These are phyloP conservation scores for Trichophaea hybrida DNA, from an alignment of 2,329 filamentous ascomycete genomes.

Conservation along the genomic window DNA sequence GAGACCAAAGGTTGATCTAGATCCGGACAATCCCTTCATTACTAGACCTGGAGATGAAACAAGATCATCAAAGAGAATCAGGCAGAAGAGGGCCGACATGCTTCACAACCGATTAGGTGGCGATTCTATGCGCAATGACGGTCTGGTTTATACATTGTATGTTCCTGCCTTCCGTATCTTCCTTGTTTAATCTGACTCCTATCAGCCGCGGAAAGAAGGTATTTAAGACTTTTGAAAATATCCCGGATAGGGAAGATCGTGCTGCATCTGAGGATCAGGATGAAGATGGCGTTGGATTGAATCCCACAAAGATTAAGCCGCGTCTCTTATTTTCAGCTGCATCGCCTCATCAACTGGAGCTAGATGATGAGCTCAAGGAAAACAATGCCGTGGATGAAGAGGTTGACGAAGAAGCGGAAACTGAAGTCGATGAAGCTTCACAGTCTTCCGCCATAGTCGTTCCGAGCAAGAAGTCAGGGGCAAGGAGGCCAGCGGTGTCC, in stretches of 20 bases:
- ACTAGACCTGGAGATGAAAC: conserved; percentile 33
- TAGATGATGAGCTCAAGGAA: not conserved
- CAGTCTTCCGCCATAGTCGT: not conserved
- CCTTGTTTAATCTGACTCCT: conserved; percentile 44
- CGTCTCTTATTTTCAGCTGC: not conserved
- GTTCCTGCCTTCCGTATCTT: conserved; percentile 31
- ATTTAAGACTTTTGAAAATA: conserved; percentile 50
- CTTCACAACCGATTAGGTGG: conserved; percentile 47
- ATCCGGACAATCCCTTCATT: conserved; percentile 58
- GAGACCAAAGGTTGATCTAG: conserved; percentile 52
- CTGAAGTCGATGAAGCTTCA: conserved; percentile 2
- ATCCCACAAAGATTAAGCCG: conserved; percentile 1
- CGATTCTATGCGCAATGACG: conserved; percentile 51
- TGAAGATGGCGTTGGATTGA: conserved; percentile 1
- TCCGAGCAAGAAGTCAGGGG: not conserved
- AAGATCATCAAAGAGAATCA: conserved; percentile 33
- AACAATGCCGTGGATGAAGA: not conserved
- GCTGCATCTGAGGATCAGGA: not conserved
- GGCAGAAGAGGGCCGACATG: conserved; percentile 43
- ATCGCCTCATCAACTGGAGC: not conserved
- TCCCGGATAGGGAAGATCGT: not conserved
- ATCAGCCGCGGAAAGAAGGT: conserved; percentile 62
- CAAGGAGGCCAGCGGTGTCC: not conserved
- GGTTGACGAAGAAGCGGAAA: conserved; percentile 6
- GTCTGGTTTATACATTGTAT: conserved; percentile 65